These are phyloP conservation scores for Plasmodium inui DNA, from an alignment of 169 alveolate species.

Conservation along the genomic window DNA sequence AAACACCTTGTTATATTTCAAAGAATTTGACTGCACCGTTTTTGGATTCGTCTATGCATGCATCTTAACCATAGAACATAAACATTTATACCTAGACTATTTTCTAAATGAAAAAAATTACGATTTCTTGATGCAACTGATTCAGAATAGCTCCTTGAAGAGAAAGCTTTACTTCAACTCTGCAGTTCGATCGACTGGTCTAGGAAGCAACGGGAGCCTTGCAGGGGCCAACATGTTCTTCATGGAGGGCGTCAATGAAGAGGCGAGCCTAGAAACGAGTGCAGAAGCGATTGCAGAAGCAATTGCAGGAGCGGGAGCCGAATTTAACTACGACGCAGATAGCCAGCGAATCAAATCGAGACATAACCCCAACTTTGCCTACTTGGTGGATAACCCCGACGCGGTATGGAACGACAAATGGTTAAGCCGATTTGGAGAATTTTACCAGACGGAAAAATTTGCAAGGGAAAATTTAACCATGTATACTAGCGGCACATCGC, in stretches of 20 bases:
- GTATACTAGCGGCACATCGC: not conserved
- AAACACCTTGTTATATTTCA: slow-evolving; percentile 40
- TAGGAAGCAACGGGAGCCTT: not conserved
- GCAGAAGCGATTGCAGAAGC: not conserved
- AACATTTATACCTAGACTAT: slow-evolving; percentile 57
- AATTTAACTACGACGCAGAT: not conserved
- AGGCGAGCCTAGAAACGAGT: not conserved
- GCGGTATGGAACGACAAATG: not conserved
- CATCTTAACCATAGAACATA: slow-evolving; percentile 58
- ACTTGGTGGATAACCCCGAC: not conserved
- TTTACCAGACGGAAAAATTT: not conserved
- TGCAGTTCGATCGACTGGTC: not conserved
- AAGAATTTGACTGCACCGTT: slow-evolving; percentile 68
- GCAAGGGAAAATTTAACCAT: slow-evolving; percentile 4
- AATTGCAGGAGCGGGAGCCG: not conserved
- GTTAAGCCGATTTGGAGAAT: slow-evolving; percentile 5
- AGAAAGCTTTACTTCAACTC: slow-evolving; percentile 5
- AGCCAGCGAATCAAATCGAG: not conserved
- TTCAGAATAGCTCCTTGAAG: slow-evolving; percentile 26
- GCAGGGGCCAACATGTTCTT: not conserved
- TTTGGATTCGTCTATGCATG: slow-evolving; percentile 74
- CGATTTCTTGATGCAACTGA: slow-evolving; percentile 27
- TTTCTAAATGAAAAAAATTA: slow-evolving; percentile 58
- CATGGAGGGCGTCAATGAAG: not conserved
- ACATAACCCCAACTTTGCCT: not conserved